These are phyloP conservation scores for Candida gigantensis DNA, from an alignment of 1,139 yeast species.

Conservation along the genomic window DNA sequence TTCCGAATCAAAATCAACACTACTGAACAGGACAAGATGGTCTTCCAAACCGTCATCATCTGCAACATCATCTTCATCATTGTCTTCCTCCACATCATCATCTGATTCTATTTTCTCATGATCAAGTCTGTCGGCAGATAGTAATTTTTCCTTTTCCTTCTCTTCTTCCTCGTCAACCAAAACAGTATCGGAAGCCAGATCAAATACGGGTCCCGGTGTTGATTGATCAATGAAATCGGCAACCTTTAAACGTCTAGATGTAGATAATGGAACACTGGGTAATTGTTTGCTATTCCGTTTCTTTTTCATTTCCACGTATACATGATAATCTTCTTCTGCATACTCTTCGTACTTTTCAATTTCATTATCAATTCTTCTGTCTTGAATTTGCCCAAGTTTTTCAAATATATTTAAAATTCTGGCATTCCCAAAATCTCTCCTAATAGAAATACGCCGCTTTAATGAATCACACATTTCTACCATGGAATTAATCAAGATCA, in stretches of 20 bases:
- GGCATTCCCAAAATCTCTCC: constrained; percentile 45
- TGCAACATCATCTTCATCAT: no score
- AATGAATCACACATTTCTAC: constrained; percentile 36
- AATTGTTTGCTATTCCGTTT: constrained; percentile 6
- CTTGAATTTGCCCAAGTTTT: constrained; percentile 35
- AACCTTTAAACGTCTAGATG: neutral
- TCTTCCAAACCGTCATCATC: no score
- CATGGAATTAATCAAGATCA: constrained; percentile 45
- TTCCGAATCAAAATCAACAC: constrained; percentile 4
- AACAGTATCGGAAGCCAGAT: constrained; percentile 4
- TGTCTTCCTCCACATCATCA: no score
- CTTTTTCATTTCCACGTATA: constrained; percentile 7
- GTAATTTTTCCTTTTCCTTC: neutral
- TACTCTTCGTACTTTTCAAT: constrained; percentile 43
- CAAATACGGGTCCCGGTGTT: neutral
- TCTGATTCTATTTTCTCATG: no score
- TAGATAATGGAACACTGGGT: constrained; percentile 4
- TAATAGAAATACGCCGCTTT: constrained; percentile 31
- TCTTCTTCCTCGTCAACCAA: no score
- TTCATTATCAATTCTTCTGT: constrained; percentile 45
- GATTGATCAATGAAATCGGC: constrained; percentile 5
- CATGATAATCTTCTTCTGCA: constrained; percentile 40
- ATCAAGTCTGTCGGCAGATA: neutral
- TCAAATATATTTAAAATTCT: constrained; percentile 41
- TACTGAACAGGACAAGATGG: constrained; percentile 3